Evolutionary conservation across 345 rosid genomes (phyloP).

Genomic region (Populus ilicifolia): DNA sequence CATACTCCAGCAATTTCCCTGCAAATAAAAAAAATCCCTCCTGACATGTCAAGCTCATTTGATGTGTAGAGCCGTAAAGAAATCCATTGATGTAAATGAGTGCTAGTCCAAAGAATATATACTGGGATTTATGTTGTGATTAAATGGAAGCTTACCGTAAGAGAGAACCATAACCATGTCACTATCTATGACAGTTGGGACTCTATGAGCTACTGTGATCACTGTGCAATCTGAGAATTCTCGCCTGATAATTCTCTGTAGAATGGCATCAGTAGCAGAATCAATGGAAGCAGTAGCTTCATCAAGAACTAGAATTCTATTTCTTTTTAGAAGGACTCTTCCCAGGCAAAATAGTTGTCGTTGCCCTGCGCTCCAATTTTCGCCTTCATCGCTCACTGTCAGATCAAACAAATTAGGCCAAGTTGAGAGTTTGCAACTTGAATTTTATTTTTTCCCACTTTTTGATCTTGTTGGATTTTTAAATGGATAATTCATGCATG

Average conservation of each 20-base stretch:
- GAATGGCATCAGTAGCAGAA: constrained; percentile 33
- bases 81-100: neutral
- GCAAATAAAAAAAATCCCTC: constrained; percentile 1
- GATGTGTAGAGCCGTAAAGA: no score
- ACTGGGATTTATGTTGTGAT: no score
- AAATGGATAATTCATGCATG: neutral
- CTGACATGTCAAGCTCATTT: neutral
- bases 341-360: constrained; percentile 36
- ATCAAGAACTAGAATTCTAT: constrained; percentile 30
- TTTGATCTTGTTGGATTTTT: no score
- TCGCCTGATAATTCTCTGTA: constrained; percentile 29
- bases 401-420: neutral
- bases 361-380: constrained; percentile 37
- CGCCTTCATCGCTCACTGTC: constrained; percentile 29
- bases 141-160: constrained; percentile 16
- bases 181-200: constrained; percentile 32
- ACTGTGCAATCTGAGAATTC: constrained; percentile 29
- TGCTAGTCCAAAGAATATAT: no score
- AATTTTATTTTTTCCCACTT: no score
- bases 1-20: constrained; percentile 29
- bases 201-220: constrained; percentile 36
- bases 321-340: constrained; percentile 29
- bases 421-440: neutral
- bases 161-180: constrained; percentile 37
- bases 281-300: constrained; percentile 42